Conservation (phyloP, 2,329 filamentous ascomycete species). For the Rutstroemia sp. region DNA sequence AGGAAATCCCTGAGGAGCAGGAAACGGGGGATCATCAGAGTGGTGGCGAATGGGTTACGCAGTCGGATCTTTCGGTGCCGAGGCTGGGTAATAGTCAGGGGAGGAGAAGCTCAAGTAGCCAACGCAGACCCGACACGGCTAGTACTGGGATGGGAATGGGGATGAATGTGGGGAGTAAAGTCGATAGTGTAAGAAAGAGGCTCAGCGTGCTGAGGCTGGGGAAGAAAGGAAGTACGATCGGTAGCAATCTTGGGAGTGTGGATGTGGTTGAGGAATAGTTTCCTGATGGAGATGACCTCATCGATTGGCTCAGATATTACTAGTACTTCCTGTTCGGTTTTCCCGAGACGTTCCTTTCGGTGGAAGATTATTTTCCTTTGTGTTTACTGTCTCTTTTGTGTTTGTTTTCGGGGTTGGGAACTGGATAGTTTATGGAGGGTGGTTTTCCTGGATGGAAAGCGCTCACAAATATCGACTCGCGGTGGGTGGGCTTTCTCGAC, state of each 20-base stretch:
- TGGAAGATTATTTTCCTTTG: too few relatives aligned
- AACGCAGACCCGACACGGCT: slow-evolving; percentile 9
- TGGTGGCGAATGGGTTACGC: slow-evolving; percentile 22
- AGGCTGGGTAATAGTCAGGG: background rate
- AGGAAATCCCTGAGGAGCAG: background rate
- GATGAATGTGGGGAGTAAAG: slow-evolving; percentile 18
- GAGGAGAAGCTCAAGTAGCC: slow-evolving; percentile 16
- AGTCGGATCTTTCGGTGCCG: slow-evolving; percentile 31
- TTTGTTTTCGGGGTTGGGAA: background rate
- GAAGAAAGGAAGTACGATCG: slow-evolving; percentile 31
- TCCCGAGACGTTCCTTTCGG: too few relatives aligned
- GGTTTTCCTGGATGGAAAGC: too few relatives aligned
- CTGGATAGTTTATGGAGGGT: background rate
- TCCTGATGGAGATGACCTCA: background rate
- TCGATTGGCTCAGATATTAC: background rate
- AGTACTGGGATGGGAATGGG: background rate
- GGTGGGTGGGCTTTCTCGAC: too few relatives aligned
- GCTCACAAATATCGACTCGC: too few relatives aligned
- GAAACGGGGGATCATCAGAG: slow-evolving; percentile 2
- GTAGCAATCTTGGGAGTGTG: slow-evolving; percentile 24
- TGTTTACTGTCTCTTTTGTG: too few relatives aligned
- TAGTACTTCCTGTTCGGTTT: background rate
- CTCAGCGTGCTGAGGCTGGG: slow-evolving; percentile 27
- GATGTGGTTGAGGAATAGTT: slow-evolving; percentile 16
- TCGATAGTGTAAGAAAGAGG: slow-evolving; percentile 27